Base-by-base conservation (phyloP, 495 filamentous ascomycete species). In the Daldinia decipiens region DNA sequence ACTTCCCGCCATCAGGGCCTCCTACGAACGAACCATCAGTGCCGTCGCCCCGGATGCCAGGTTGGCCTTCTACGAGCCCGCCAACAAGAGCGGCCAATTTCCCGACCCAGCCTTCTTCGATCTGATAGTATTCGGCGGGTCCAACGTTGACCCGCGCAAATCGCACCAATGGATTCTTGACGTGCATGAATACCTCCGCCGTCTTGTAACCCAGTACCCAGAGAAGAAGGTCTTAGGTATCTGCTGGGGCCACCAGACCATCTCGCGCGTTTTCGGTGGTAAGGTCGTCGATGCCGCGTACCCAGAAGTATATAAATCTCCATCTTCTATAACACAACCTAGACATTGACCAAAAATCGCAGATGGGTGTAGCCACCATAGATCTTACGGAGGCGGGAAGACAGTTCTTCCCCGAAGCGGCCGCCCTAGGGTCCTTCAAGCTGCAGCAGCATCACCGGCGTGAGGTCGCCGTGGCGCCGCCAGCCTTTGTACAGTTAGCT, bases 231-330 rank as follows among this genome's bases (percentile, higher is more conserved):
- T 85, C 36, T 60, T 79, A 11, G 81, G 82, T 0, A 79, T 85
- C 17, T 83, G 81, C 74, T 85, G 82, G 82, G 83, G 83, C 29
- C 82, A 85, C 70, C 82, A 85, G 74, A 82, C 81, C 31, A 79
- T 84, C 31, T 70, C 70, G 5, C 45, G 79, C 24, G 55, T 82
- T 17, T 81, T 84, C 68, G 83, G 83, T 3, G 83, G 78, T 1
- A 73, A 71, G 55, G 62, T 84, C 13, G 79, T 72, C 38, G 80
- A 79, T 53, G 79, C 83, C 72, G 71, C 77, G 2, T 39, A 32
- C 36, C 78, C 82, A 15, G 81, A 84, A 74, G 80, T 81, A 50
- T 47, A 74, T 58, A 24, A 19, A 24, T 55, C 13, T 45, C 21
- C 3, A 3, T 7, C 6, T 39, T 21, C 7, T 26, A 45, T n/a